Base-by-base conservation (phyloP, 148 eudicot genomes). In the Polygonum maritimum region DNA sequence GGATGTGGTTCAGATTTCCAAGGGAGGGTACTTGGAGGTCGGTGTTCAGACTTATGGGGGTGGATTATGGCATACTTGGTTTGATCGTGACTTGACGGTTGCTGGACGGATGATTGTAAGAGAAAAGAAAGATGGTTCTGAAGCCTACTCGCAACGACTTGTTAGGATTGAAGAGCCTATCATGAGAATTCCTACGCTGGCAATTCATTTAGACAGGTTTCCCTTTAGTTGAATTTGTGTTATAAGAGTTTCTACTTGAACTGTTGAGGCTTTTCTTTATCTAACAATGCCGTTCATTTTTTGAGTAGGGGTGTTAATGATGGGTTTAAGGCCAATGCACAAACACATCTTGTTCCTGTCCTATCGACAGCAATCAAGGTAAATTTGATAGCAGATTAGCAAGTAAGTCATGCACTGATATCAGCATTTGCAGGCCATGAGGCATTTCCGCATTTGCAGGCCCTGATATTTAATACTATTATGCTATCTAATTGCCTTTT, bases 51-150 rank as follows among this genome's bases (percentile, higher is more conserved):
- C 96, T 38, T 95, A 95, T 86, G 97, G 97, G 74, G 96, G 99
- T 73, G 99, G 99, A 76, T 71, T 95, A 79, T 95, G 99, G 99
- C 91, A 90, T 76, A 92, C 99, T 33, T 95, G 99, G 99, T 95
- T 95, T 80, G 99, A 95, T 78, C 90, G 99, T 22, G 99, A 95
- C 79, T 82, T 95, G 75, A 76, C 94, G 33, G 76, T 95, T 81
- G 97, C 99, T 74, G 99, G 99, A 74, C 86, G 99, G 78, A 82
- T 95, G 84, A 85, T 95, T 69, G 69, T 92, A 72, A 92, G 83
- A 81, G 82, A 87, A 74, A 84, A 80, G 70, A 89, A 88, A 82
- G 90, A 89, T 82, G 94, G 82, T 48, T 75, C 77, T 40, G 78
- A 76, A 71, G 81, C 94, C 22, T 95, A 85, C 83, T 86, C 87